Conservation (phyloP, 148 eudicot genomes). For the Drosera capensis region DNA sequence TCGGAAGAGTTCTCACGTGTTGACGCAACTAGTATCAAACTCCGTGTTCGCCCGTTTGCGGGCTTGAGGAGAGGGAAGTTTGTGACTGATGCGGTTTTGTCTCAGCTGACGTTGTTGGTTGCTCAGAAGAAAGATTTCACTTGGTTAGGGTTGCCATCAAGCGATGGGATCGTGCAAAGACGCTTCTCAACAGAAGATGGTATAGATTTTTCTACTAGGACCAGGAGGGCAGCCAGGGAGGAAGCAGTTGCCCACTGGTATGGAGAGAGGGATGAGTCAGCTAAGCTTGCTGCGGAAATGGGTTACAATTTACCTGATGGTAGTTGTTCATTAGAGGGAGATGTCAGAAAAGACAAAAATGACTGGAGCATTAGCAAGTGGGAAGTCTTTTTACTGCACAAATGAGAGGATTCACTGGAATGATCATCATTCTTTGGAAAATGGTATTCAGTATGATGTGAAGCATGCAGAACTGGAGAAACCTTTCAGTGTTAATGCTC, state of each 20-base stretch:
- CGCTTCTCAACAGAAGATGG: constrained; percentile 92
- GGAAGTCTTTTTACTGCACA: constrained; percentile 29
- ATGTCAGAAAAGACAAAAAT: constrained; percentile 20
- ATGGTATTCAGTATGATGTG: constrained; percentile 78
- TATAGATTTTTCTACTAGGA: constrained; percentile 74
- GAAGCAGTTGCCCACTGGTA: constrained; percentile 41
- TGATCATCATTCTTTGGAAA: constrained; percentile 87
- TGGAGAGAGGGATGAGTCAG: constrained; percentile 66
- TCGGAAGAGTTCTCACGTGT: constrained; percentile 85
- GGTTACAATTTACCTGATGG: constrained; percentile 53
- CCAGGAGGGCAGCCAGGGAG: constrained; percentile 81
- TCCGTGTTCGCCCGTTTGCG: constrained; percentile 64
- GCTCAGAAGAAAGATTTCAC: constrained; percentile 84
- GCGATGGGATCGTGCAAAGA: constrained; percentile 40
- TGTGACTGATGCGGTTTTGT: constrained; percentile 83
- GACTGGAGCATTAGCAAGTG: constrained; percentile 12
- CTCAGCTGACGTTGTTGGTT: constrained; percentile 64
- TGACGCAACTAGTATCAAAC: constrained; percentile 69
- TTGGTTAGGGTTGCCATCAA: constrained; percentile 84
- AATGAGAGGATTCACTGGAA: constrained; percentile 71
- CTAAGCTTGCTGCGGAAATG: constrained; percentile 46
- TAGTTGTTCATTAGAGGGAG: constrained; percentile 22
- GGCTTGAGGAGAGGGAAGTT: constrained; percentile 81
- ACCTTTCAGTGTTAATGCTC: constrained; percentile 66
- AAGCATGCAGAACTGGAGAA: constrained; percentile 95